Conservation (phyloP, 1,139 yeast genomes). For the Tardiomyces blankii region DNA sequence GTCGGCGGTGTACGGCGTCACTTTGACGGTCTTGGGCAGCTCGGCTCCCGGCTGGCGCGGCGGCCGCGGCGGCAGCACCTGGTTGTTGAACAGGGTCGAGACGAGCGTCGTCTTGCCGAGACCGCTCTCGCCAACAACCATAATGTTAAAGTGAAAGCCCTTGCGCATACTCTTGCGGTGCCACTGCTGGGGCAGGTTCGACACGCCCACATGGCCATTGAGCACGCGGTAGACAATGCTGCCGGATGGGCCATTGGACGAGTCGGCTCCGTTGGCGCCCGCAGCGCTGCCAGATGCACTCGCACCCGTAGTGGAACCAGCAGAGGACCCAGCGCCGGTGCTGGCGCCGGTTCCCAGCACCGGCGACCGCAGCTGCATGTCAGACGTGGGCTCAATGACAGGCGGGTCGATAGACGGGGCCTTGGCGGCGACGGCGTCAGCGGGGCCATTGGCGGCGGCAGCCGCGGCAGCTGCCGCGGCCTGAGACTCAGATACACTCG, state of each 20-base stretch:
- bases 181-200: conserved; percentile 98
- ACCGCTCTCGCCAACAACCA: conserved; percentile 77
- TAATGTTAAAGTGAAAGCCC: conserved; percentile 83
- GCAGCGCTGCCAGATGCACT: not conserved
- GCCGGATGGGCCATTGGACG: conserved; percentile 13
- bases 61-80: conserved; percentile 36
- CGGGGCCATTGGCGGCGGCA: too few species aligned
- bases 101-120: conserved; percentile 90
- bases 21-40: conserved; percentile 39
- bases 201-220: conserved; percentile 92
- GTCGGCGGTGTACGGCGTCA: conserved; percentile 57
- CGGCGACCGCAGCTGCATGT: not conserved
- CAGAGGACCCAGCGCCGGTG: not conserved
- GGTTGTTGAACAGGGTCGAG: conserved; percentile 80
- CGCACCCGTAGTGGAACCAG: not conserved
- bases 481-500: too few species aligned
- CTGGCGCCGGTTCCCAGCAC: not conserved
- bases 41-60: conserved; percentile 11
- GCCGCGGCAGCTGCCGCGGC: too few species aligned
- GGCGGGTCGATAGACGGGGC: conserved; percentile 12
- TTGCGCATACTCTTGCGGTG: conserved; percentile 88
- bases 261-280: not conserved
- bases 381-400: conserved; percentile 14
- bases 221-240: conserved; percentile 64
- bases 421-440: not conserved